Conservation (phyloP, 768 basidiomycete genomes). For the Lactarius trivialis region DNA sequence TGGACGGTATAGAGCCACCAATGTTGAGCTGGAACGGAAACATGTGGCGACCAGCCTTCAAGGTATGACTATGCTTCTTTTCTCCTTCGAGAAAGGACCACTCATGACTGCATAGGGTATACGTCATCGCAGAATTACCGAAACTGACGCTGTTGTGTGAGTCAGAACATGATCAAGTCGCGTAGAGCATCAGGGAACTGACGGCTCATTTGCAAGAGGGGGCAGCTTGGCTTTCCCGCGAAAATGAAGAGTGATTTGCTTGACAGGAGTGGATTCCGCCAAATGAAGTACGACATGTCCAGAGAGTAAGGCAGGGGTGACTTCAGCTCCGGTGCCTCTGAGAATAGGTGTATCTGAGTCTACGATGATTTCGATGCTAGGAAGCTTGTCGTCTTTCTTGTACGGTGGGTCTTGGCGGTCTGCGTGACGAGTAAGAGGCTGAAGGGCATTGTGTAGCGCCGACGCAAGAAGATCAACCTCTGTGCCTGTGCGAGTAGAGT, state of each 20-base stretch:
- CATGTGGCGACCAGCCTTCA: slow-evolving; percentile 90
- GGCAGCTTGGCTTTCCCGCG: slow-evolving; percentile 77
- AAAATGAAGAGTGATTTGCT: slow-evolving; percentile 79
- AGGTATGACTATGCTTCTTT: slow-evolving; percentile 71
- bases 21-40: slow-evolving; percentile 90
- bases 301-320: slow-evolving; percentile 73
- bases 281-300: slow-evolving; percentile 79
- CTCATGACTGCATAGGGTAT: slow-evolving; percentile 71
- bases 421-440: not conserved
- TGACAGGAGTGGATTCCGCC: slow-evolving; percentile 74
- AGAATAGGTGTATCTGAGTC: slow-evolving; percentile 64
- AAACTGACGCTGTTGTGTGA: slow-evolving; percentile 36
- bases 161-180: slow-evolving; percentile 15
- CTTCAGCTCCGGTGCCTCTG: slow-evolving; percentile 74
- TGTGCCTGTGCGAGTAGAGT: not conserved
- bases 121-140: slow-evolving; percentile 44
- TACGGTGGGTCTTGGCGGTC: slow-evolving; percentile 10
- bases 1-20: slow-evolving; percentile 80
- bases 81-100: slow-evolving; percentile 91
- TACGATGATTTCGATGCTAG: slow-evolving; percentile 71
- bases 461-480: slow-evolving; percentile 16
- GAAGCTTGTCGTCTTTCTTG: slow-evolving; percentile 38
- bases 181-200: slow-evolving; percentile 28
- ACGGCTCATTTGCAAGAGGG: slow-evolving; percentile 51
- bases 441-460: slow-evolving; percentile 16